These are phyloP conservation scores for Crithidia brevicula DNA, from an alignment of 208 protist species.

Conservation along the genomic window DNA sequence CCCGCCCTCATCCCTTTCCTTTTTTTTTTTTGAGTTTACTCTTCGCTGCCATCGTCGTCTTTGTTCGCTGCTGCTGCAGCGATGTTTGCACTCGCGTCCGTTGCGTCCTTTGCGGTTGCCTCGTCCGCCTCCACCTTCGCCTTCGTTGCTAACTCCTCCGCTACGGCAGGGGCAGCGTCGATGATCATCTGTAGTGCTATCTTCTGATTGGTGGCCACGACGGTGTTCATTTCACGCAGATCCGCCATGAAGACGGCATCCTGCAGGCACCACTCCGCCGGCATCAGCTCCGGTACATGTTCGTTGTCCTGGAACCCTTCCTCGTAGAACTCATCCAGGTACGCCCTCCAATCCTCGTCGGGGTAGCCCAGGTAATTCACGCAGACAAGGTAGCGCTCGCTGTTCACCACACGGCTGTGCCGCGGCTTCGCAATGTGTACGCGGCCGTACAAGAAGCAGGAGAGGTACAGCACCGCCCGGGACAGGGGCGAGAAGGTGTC, in stretches of 20 bases:
- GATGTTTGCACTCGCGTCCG: no score
- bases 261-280: conserved; percentile 42
- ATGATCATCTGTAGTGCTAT: conserved; percentile 69
- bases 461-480: conserved; percentile 77
- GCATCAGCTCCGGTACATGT: conserved; percentile 61
- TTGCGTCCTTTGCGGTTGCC: no score
- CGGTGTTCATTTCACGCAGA: conserved; percentile 56
- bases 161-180: conserved; percentile 24
- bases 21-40: no score
- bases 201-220: conserved; percentile 65
- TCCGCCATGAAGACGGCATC: conserved; percentile 58
- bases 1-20: no score
- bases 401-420: conserved; percentile 91
- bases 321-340: conserved; percentile 63
- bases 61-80: no score
- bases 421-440: conserved; percentile 92
- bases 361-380: conserved; percentile 48
- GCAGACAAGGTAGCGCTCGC: conserved; percentile 90
- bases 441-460: conserved; percentile 80
- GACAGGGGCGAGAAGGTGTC: conserved; percentile 90
- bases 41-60: background rate
- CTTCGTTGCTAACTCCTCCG: conserved; percentile 2
- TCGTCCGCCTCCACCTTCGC: background rate
- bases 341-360: conserved; percentile 47
- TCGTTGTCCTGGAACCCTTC: conserved; percentile 71